Evolutionary conservation across 495 filamentous ascomycete species (phyloP), one percentile per base, ranked within the genome.

Genomic region (Thermochaetoides thermophila): DNA sequence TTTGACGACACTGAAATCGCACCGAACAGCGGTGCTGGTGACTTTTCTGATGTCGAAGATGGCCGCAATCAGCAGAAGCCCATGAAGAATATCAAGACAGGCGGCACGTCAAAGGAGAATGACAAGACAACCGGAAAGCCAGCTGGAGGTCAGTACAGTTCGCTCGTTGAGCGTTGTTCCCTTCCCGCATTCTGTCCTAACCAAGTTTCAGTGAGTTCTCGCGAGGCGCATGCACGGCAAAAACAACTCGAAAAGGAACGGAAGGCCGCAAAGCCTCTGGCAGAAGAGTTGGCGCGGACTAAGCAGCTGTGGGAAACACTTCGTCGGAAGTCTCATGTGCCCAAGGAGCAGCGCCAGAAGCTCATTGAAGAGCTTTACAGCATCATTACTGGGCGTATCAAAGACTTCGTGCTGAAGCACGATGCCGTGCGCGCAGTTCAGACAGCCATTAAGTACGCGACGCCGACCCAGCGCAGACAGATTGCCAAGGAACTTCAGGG

Each of bases 271-370:
- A 95, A 94, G 54, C 91, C 91, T 6, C 74, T 94, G 35, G 84
- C 87, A 40, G 84, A 94, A 45, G 73, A 75, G 34, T 76, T 99
- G 39, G 68, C 73, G n/a, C 74, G 82, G 27, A 81, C 84, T 3
- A 96, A 96, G 64, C 84, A 94, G 61, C 66, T 99, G 22, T 99
- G 91, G 91, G 91, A 99, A 60, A 74, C 77, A 37, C 56, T 99
- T 40, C 76, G 91, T 36, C 71, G 81, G 39, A 94, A 94, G 56
- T 91, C 84, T 7, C 82, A 94, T 45, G 81, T 95, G 1, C 78
- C 82, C 12, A 66, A 69, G 35, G 81, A 84, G 25, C 84, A 96
- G 55, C 68, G 91, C 33, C 81, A 87, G 53, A 69, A 76, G 52
- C 69, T 96, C 13, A 78, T 96, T 20, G 71, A 71, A 15, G 86